Base-by-base conservation (phyloP, 1,139 yeast genomes). In the Suhomyces panamericanus region DNA sequence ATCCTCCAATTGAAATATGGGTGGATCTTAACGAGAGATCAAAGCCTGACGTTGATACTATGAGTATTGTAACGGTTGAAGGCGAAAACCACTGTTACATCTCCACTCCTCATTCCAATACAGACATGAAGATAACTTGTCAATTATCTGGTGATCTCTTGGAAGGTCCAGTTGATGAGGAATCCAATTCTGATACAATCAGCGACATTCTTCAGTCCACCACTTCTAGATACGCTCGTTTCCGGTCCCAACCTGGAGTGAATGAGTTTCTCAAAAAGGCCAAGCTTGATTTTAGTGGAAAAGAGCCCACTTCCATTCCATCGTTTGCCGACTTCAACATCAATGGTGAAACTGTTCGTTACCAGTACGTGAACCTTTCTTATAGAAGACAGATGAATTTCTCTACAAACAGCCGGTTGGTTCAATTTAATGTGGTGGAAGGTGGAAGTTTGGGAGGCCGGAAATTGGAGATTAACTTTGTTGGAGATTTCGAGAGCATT, bases 371-470 rank as follows among this genome's bases (percentile, higher is more conserved):
- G 43, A 64, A 70, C 34, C 58, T 73, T 47, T 55, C 66, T 22
- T 70, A 69, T 54, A 62, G 81, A 38, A 66, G 77, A 30, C 78
- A 75, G 46, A 58, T 78, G 37, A 78, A 73, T 45, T 69, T 78
- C 43, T 53, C 56, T 22, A 74, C 59, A 47, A 59, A 54, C 4
- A 61, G 51, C 29, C 62, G 68, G 30, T 56, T 73, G 41, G 62
- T 79, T 11, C 80, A 78, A 52, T 64, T 76, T 43, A 69, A 73
- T 45, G 57, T 71, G n/a, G 67, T 77, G 14, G 85, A 81, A 51
- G 83, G 85, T 2, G 86, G 85, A 1, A 60, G 68, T 12, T 62
- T 77, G 35, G 84, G 84, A 3, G 86, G 85, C 0, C 62, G 80
- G 33, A 62, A 68, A 41, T 50, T 69, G 16, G 86, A 81, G 51